Conservation (phyloP, 1,284 basidiomycete genomes). For the Ustilago bromivora region DNA sequence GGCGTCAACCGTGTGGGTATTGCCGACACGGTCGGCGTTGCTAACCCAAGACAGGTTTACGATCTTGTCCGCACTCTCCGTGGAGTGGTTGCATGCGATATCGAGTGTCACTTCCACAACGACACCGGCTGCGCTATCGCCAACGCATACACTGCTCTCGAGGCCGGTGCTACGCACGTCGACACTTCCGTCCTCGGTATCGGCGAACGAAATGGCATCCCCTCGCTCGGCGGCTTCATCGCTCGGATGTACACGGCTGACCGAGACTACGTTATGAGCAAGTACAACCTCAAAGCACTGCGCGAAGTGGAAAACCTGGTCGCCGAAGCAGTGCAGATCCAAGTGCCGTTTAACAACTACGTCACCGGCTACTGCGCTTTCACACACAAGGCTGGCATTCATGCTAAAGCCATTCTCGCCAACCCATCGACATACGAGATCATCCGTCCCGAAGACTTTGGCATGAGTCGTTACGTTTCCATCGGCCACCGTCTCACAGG, state of each 20-base stretch:
- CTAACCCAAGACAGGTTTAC: slow-evolving; percentile 98
- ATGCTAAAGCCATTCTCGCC: slow-evolving; percentile 99
- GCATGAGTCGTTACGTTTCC: slow-evolving; percentile 95
- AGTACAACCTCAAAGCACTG: slow-evolving; percentile 97
- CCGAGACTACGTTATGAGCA: slow-evolving; percentile 98
- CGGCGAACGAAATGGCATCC: slow-evolving; percentile 99
- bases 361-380: slow-evolving; percentile 96
- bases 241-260: slow-evolving; percentile 86
- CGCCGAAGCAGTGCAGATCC: slow-evolving; percentile 97
- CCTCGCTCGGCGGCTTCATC: slow-evolving; percentile 94
- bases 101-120: slow-evolving; percentile 98
- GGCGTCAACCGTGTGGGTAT: slow-evolving; percentile 99
- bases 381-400: slow-evolving; percentile 99
- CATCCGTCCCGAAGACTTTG: slow-evolving; percentile 83
- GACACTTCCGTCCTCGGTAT: slow-evolving; percentile 90
- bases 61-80: slow-evolving; percentile 96
- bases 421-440: slow-evolving; percentile 92
- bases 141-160: slow-evolving; percentile 97
- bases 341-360: slow-evolving; percentile 95
- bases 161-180: slow-evolving; percentile 98
- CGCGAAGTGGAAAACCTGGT: slow-evolving; percentile 99
- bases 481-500: slow-evolving; percentile 97
- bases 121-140: slow-evolving; percentile 95
- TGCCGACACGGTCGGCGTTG: slow-evolving; percentile 98
- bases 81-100: slow-evolving; percentile 81